Evolutionary conservation across 257 asterid species (phyloP), one percentile per base, ranked within the genome.

Genomic region (Jasminum sambac): DNA sequence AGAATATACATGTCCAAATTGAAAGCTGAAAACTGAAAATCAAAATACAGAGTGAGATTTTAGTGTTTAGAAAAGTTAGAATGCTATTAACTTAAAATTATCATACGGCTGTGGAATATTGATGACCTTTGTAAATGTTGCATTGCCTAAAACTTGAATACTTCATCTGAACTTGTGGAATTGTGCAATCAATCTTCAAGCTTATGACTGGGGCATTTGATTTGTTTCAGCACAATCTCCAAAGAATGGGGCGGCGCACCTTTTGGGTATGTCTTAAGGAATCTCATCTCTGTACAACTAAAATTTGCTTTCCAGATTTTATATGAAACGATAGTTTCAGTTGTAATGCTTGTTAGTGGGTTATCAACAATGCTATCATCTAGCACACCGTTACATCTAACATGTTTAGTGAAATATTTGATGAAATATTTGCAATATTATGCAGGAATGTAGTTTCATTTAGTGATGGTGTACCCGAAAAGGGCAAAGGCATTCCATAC

Each of bases 361-460:
- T 26, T 55, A 55, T 55, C 62, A 55, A 10, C 13, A 14, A 43
- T 39, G 42, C 42, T 10, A 43, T 43, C 13, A 43, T 43, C 14
- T 43, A 43, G 11, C 13, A 9, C n/a, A 43, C n/a, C 11, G 50
- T 9, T 0, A 43, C 50, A 43, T 30, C 36, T 30, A 4, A 30
- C 36, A 4, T 30, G 2, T 30, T 7, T 11, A 7, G 2, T 40
- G 44, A 1, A 1, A 0, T 40, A 10, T 9, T 55, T 55, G 34
- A 55, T 55, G 34, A 19, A 55, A 23, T 11, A 25, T 55, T 14
- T 55, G 7, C 23, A 39, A 24, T 74, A 10, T 11, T 58, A 26
- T 79, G 76, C 84, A 92, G 96, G 79, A 92, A 92, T 70, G 98
- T 92, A 68, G 98, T 75, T 63, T 92, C 98, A n/a, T 92, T 87